A percentile compares a stretch with the other conserved stretches of the same genome.
phyloP scores from a whole-genome alignment of 2,329 filamentous ascomycete species.

The Coniochaeta sp. region DNA sequence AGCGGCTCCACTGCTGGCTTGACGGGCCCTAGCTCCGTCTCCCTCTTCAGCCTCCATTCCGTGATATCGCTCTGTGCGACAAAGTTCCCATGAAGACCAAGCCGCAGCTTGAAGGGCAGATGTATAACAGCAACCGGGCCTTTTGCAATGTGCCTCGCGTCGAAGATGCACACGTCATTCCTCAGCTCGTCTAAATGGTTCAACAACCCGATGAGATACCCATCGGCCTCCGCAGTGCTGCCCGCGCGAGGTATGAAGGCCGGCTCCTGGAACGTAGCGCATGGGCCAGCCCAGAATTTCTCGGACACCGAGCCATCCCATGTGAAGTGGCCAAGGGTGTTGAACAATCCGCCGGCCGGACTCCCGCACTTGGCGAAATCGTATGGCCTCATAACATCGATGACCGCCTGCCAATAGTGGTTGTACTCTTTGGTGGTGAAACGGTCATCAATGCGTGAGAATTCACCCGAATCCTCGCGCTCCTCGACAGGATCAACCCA shows the following conservation, averaged over 20 bases:
- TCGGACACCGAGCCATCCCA: constrained; percentile 19
- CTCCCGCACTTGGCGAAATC: constrained; percentile 33
- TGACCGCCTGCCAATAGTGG: constrained; percentile 35
- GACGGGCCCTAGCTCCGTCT: constrained; percentile 11
- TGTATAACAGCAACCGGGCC: constrained; percentile 29
- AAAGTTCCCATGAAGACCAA: constrained; percentile 32
- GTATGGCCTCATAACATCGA: constrained; percentile 26
- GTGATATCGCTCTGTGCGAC: constrained; percentile 29
- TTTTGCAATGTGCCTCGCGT: constrained; percentile 24
- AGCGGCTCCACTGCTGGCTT: no score
- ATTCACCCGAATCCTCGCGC: constrained; percentile 22
- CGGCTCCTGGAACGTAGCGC: constrained; percentile 40
- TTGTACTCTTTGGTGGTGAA: constrained; percentile 30
- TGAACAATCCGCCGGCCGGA: constrained; percentile 31
- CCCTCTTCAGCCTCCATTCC: constrained; percentile 26
- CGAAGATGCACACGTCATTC: constrained; percentile 31
- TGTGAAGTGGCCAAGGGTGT: constrained; percentile 32
- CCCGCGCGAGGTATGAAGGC: constrained; percentile 36
- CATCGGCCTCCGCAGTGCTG: constrained; percentile 32
- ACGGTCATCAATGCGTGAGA: constrained; percentile 37
- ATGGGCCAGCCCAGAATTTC: constrained; percentile 32
- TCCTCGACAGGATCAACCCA: constrained; percentile 23
- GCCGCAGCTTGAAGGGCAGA: constrained; percentile 26
- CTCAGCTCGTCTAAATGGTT: constrained; percentile 33
- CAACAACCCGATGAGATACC: constrained; percentile 35